Base-by-base conservation (phyloP, 306 rosid genomes). In the Morella rubra region DNA sequence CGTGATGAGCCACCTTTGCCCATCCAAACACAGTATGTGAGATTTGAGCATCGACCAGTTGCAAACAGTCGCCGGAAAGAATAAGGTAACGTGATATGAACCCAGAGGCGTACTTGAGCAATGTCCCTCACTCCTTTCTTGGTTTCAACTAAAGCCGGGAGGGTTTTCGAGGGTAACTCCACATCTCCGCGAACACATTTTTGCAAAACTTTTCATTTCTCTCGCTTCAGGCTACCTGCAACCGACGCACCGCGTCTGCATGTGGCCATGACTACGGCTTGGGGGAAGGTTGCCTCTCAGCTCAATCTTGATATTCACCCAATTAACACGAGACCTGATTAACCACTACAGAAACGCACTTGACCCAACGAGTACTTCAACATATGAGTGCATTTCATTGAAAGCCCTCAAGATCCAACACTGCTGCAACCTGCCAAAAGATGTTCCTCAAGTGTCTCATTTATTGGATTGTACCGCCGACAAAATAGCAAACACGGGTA, bases 281-380 rank as follows among this genome's bases (percentile, higher is more conserved):
- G 27, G 32, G 4, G 64, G 41, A 37, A 58, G 15, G 65, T 1
- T 58, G 41, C 41, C 65, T 58, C 22, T 58, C 32, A 58, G 64
- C 16, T 58, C 64, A 58, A 58, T 58, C 65, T 58, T 58, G 65
- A 22, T 58, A 13, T 24, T 58, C 65, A 6, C 41, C 65, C 65
- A 58, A 58, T 22, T 22, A 58, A 4, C 41, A 58, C 65, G 40
- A 22, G 18, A 20, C 13, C 40, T 58, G 22, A 58, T 58, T 8
- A 58, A 22, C 32, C 65, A 58, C 65, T 22, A 9, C 16, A 22
- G 22, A 58, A 22, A 9, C 19, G n/a, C 64, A 58, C 65, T 10
- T 6, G 32, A 58, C 32, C 65, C 65, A 58, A 58, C 41, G 24
- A 58, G 65, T 58, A 22, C 4, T 49, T 49, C 41, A 58, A 58